These are phyloP conservation scores for Trichoderma sp. DNA, from an alignment of 2,329 filamentous ascomycete genomes.

Conservation along the genomic window DNA sequence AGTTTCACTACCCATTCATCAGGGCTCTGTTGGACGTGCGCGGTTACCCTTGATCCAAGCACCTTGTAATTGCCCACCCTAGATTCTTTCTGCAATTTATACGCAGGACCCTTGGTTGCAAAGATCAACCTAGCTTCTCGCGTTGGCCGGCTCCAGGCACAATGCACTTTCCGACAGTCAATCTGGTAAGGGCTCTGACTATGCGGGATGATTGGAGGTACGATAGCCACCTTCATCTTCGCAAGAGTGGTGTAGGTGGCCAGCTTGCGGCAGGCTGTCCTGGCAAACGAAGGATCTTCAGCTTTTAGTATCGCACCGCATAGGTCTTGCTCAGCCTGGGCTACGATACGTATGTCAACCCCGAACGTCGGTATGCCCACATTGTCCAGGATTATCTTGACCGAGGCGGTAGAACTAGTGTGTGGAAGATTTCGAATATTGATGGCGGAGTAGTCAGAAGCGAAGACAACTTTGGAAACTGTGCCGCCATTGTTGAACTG, in stretches of 20 bases:
- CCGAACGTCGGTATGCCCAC: background rate
- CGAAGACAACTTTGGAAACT: conserved; percentile 29
- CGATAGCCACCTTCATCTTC: background rate
- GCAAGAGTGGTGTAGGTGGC: background rate
- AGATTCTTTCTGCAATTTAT: background rate
- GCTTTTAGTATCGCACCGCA: background rate
- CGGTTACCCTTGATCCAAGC: background rate
- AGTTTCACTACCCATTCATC: background rate
- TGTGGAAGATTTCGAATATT: conserved; percentile 31
- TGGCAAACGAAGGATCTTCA: conserved; percentile 2
- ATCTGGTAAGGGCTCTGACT: conserved; percentile 31
- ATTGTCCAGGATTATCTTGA: background rate
- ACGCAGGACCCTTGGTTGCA: conserved; percentile 4
- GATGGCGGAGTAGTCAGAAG: conserved; percentile 38
- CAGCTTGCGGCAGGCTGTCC: background rate
- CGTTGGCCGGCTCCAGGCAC: conserved; percentile 37
- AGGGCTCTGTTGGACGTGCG: background rate
- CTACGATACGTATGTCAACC: background rate
- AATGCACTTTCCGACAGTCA: conserved; percentile 35
- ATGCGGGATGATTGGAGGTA: conserved; percentile 23
- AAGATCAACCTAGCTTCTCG: conserved; percentile 33
- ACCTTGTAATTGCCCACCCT: background rate
- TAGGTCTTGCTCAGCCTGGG: background rate
- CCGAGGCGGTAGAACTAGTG: conserved; percentile 18
- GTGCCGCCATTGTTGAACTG: conserved; percentile 34